These are phyloP conservation scores for Populus tremula DNA, from an alignment of 345 rosid genomes.

Conservation along the genomic window DNA sequence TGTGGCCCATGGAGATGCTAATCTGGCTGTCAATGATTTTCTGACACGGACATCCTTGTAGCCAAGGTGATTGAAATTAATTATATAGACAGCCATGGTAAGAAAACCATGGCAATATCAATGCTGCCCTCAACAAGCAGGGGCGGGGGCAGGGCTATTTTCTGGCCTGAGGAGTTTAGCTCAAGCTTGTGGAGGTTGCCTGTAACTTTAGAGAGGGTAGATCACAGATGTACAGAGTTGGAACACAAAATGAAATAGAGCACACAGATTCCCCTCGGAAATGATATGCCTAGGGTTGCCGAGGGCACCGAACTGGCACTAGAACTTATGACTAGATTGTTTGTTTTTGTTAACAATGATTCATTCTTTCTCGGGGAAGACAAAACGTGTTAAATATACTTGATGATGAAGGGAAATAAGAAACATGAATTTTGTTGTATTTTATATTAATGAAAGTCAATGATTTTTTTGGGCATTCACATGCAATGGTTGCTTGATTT, in stretches of 20 bases:
- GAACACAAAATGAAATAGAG: constrained; percentile 7
- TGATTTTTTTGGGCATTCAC: neutral
- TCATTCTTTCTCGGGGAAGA: constrained; percentile 21
- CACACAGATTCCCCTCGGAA: constrained; percentile 3
- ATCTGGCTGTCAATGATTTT: constrained; percentile 88
- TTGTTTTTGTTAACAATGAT: constrained; percentile 7
- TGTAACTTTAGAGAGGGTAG: constrained; percentile 24
- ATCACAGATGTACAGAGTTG: constrained; percentile 20
- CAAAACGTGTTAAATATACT: neutral
- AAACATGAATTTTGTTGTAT: constrained; percentile 7
- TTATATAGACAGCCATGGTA: constrained; percentile 6
- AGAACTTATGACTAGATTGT: constrained; percentile 10
- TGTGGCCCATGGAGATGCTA: constrained; percentile 86
- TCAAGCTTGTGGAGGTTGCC: constrained; percentile 2
- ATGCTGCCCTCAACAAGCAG: constrained; percentile 3
- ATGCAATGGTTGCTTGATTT: neutral
- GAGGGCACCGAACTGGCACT: constrained; percentile 7
- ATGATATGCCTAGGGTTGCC: neutral
- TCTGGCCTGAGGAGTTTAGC: neutral
- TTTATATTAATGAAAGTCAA: neutral
- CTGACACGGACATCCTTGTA: constrained; percentile 48
- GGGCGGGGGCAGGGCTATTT: neutral
- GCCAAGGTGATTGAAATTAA: constrained; percentile 7
- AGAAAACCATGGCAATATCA: neutral
- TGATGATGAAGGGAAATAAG: constrained; percentile 16